Evolutionary conservation across 306 rosid species (phyloP).

Genomic region (Leucaena leucocephala): DNA sequence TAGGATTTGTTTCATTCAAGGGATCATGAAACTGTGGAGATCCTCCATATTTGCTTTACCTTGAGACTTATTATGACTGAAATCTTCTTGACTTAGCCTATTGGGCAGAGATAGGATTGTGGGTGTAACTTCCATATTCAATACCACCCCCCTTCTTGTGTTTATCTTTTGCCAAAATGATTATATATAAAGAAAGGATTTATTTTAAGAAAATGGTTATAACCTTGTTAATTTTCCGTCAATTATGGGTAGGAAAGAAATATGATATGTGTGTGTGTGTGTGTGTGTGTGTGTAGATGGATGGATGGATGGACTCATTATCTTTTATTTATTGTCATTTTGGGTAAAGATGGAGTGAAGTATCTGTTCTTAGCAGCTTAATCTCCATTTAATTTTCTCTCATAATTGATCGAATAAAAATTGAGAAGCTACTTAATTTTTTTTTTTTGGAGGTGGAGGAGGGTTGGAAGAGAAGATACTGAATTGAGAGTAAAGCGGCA

Average conservation of each 20-base stretch:
- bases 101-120: not conserved
- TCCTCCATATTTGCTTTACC: slow-evolving; percentile 25
- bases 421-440: no score
- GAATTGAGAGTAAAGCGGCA: not conserved
- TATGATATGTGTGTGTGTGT: no score
- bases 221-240: not conserved
- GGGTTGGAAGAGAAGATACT: no score
- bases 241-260: not conserved
- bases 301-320: no score
- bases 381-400: not conserved
- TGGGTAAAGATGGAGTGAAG: not conserved
- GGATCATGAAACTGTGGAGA: slow-evolving; percentile 26
- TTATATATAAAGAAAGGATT: not conserved
- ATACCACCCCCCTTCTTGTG: not conserved
- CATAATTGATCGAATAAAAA: not conserved
- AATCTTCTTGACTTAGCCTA: not conserved
- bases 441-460: no score
- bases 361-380: not conserved
- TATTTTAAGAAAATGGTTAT: no score
- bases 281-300: no score
- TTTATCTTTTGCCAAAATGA: not conserved
- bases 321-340: no score
- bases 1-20: slow-evolving; percentile 44
- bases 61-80: slow-evolving; percentile 22
- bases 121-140: not conserved